Evolutionary conservation across 495 filamentous ascomycete species (phyloP), one percentile per base, ranked within the genome.

Genomic region (Penicillium longicatenatum): DNA sequence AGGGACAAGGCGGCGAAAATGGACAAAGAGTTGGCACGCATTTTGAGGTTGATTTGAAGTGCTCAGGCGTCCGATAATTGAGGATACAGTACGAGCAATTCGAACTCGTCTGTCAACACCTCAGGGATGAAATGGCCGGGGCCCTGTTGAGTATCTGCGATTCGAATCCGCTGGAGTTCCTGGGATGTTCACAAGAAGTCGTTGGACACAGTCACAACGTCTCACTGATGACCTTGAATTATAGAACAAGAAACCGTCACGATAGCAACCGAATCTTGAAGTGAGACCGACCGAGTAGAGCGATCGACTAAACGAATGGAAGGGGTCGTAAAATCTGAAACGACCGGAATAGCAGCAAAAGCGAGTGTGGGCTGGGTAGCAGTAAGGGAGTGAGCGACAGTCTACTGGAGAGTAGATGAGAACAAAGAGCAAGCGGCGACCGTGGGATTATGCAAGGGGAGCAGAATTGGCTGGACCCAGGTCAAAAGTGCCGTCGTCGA

Each of bases 311-410:
- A 75, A 76, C 64, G 74, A 77, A 65, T 66, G 74, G 70, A 73
- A 71, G 71, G 71, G 70, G 67, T 65, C 54, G 59, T 57, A 24
- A 30, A 51, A 68, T 48, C 54, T 67, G 70, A 67, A 66, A 65
- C 64, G 60, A 59, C 58, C 70, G 64, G 37, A 58, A 33, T 56
- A 59, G 53, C 37, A 46, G 50, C 57, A 61, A 50, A 55, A 72
- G 58, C 63, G 70, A 72, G 59, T 66, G 72, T 70, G 60, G 61
- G 56, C 61, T 66, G 55, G 46, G 37, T 59, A 64, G 66, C 70
- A 55, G 74, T 73, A 75, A 75, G 73, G 73, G 75, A 75, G 71
- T 63, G 75, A 75, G 58, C 60, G 71, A 74, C 62, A 58, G 59
- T 53, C 58, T 69, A 67, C 65, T 62, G 37, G 63, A 58, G 56